Conservation (phyloP, 2,329 filamentous ascomycete genomes). For the Aureobasidium sp. region DNA sequence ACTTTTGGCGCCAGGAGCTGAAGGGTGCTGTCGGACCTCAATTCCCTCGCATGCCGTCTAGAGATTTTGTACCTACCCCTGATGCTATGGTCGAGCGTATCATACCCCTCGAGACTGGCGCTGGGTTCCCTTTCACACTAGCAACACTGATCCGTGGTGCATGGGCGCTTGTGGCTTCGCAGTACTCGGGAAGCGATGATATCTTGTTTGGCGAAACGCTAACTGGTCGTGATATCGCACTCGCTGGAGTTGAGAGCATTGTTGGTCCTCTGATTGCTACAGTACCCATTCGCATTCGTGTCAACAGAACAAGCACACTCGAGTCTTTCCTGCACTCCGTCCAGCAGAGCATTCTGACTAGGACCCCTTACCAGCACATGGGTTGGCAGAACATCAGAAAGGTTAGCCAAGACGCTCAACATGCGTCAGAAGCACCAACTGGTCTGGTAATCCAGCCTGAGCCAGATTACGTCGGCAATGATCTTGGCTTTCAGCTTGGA, state of each 20-base stretch:
- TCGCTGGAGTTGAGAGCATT: conserved; percentile 27
- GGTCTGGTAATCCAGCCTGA: conserved; percentile 45
- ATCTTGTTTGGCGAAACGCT: conserved; percentile 29
- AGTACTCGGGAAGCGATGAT: conserved; percentile 24
- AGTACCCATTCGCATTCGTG: conserved; percentile 28
- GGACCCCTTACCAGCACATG: conserved; percentile 30
- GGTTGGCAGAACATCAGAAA: conserved; percentile 31
- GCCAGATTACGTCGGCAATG: conserved; percentile 15
- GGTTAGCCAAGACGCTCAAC: conserved; percentile 42
- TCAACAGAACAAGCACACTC: conserved; percentile 22
- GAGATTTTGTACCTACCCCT: conserved; percentile 18
- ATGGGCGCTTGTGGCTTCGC: conserved; percentile 25
- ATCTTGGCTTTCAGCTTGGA: conserved; percentile 18
- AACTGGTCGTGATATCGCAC: conserved; percentile 27
- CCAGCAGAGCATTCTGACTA: conserved; percentile 19
- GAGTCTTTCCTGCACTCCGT: conserved; percentile 15
- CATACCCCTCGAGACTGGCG: conserved; percentile 12
- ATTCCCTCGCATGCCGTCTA: conserved; percentile 26
- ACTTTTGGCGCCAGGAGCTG: conserved; percentile 29
- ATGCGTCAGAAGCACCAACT: conserved; percentile 49
- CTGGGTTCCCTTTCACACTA: conserved; percentile 23
- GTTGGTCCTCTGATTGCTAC: conserved; percentile 33
- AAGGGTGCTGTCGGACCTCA: conserved; percentile 24
- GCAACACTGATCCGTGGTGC: conserved; percentile 25
- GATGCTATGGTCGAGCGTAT: conserved; percentile 21